Conservation (phyloP, 768 basidiomycete species). For the Leccinum longicurvipes region DNA sequence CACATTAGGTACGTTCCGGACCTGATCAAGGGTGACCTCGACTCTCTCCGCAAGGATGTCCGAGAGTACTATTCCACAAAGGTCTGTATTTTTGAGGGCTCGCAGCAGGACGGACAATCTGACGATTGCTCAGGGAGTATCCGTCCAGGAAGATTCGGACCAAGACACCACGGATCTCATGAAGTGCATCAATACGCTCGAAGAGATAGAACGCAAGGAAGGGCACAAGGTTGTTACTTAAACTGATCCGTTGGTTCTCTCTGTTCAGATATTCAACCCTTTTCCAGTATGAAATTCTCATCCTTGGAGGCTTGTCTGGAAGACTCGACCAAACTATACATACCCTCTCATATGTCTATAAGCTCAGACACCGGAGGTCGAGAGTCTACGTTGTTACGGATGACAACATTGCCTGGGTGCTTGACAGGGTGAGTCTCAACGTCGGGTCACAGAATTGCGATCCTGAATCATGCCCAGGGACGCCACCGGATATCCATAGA, state of each 20-base stretch:
- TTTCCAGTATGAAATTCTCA: slow-evolving; percentile 60
- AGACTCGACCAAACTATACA: slow-evolving; percentile 94
- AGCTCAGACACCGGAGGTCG: slow-evolving; percentile 58
- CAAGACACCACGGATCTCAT: slow-evolving; percentile 92
- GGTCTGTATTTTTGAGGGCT: slow-evolving; percentile 37
- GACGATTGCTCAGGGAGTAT: slow-evolving; percentile 52
- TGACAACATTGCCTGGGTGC: slow-evolving; percentile 88
- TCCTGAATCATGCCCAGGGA: slow-evolving; percentile 49
- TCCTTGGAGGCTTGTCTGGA: slow-evolving; percentile 88
- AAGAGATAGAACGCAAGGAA: slow-evolving; percentile 50
- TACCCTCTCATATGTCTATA: slow-evolving; percentile 80
- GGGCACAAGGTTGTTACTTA: slow-evolving; percentile 41
- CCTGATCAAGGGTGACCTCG: slow-evolving; percentile 91
- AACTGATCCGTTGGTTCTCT: neutral
- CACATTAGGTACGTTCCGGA: slow-evolving; percentile 67
- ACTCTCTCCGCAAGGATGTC: slow-evolving; percentile 81
- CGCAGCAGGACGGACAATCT: neutral
- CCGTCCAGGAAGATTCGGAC: slow-evolving; percentile 61
- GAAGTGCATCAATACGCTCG: slow-evolving; percentile 77
- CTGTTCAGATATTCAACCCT: neutral
- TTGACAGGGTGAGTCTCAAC: slow-evolving; percentile 57
- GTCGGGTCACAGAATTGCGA: neutral
- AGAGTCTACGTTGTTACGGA: slow-evolving; percentile 80
- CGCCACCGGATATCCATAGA: slow-evolving; percentile 78
- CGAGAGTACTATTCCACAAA: slow-evolving; percentile 57